A percentile compares a stretch with the other conserved stretches of the same genome.
These are phyloP conservation scores for Ceratocystis huliohia DNA, from an alignment of 2,329 filamentous ascomycete genomes.

Conservation along the genomic window DNA sequence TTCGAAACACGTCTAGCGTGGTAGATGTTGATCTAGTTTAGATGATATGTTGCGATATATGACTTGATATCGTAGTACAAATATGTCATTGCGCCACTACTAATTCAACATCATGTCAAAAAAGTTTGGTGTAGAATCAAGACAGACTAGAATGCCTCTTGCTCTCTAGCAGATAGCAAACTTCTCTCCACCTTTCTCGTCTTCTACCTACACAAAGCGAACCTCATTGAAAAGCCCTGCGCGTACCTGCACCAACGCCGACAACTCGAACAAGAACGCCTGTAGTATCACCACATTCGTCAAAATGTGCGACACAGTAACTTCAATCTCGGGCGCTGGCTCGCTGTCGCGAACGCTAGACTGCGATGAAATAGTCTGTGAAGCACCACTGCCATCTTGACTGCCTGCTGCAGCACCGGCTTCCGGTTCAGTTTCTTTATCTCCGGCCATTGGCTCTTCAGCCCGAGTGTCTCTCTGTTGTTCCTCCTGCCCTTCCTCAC, in stretches of 20 bases:
- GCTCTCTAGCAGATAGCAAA: background rate
- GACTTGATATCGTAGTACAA: background rate
- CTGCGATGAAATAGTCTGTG: background rate
- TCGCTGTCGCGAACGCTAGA: conserved; percentile 5
- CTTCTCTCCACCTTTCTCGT: background rate
- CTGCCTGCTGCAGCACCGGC: conserved; percentile 16
- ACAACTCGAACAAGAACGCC: conserved; percentile 65
- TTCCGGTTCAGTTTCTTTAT: conserved; percentile 25
- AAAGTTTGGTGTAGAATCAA: too few relatives aligned
- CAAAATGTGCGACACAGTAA: conserved; percentile 63
- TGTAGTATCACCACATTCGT: conserved; percentile 71
- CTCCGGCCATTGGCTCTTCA: conserved; percentile 22
- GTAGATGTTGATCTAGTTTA: background rate
- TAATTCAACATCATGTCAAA: too few relatives aligned
- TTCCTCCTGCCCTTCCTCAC: conserved; percentile 13
- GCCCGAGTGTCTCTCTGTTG: background rate
- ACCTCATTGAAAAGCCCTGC: conserved; percentile 67
- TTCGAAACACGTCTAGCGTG: background rate
- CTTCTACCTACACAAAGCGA: conserved; percentile 36
- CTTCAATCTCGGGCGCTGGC: conserved; percentile 30
- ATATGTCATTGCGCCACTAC: too few relatives aligned
- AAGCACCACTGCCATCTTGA: conserved; percentile 18
- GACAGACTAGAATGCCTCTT: too few relatives aligned
- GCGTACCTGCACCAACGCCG: conserved; percentile 60
- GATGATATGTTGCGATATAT: background rate